Base-by-base conservation (phyloP, 2,329 filamentous ascomycete species). In the Alternaria sp. region DNA sequence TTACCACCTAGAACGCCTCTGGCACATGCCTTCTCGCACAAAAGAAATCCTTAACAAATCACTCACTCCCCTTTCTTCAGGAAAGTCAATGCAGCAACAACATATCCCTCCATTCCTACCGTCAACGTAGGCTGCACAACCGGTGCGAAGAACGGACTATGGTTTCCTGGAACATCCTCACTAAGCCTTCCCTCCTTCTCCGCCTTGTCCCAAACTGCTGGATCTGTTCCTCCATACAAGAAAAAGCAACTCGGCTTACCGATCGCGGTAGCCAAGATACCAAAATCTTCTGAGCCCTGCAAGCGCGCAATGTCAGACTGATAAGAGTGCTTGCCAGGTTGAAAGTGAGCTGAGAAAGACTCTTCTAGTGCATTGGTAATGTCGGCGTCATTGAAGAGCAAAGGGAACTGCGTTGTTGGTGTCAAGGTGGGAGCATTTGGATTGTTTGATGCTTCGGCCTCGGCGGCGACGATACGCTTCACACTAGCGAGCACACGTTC, bases 101-200 rank as follows among this genome's bases (percentile, higher is more conserved):
- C 81, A 68, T 87, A 75, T 1, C 84, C 84, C 75, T 87, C 83
- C 32, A 73, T 76, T 0, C 84, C 87, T 5, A 77, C 78, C 60
- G 62, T 81, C 78, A 90, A 72, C 0, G 87, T 89, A 7, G 87
- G 87, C 71, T 85, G 82, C 24, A 89, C 81, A 0, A 82, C 83
- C 5, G 87, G 87, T 32, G 84, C 84, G 75, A 89, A 90, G 54
- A 82, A 80, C 0, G 85, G 82, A 59, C 82, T 85, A 69, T 90
- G 88, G 64, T 89, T 89, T 0, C 83, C 82, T 0, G 88, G 84
- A 12, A 89, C 81, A 53, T 64, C 62, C 46, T 83, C 83, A 59
- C 77, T 76, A 63, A 81, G 76, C 61, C 80, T 72, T 0, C 82
- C 83, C 43, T 83, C 81, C 54, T 71, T 76, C 69, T 81, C 77